phyloP scores from a whole-genome alignment of 75 land plant species.

The Pinus albicaulis region DNA sequence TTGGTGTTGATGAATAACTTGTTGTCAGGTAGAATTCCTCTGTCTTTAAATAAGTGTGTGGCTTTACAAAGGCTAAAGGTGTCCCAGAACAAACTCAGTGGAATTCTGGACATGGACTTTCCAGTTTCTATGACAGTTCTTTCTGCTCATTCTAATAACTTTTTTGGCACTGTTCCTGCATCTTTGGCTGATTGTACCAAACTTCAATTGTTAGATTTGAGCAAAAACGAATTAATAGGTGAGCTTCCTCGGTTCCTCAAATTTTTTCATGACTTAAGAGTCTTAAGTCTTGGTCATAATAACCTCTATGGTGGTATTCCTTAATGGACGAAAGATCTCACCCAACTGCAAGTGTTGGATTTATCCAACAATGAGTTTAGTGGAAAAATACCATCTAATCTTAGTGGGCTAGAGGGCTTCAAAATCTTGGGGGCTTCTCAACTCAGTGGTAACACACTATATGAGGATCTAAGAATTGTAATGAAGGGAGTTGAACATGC shows the following conservation, averaged over 20 bases:
- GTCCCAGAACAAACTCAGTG: too few species aligned
- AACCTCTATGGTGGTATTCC: conserved; percentile 9
- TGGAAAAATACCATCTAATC: too few species aligned
- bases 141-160: not conserved
- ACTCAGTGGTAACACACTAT: conserved; percentile 16
- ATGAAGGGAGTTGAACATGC: too few species aligned
- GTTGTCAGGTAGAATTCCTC: too few species aligned
- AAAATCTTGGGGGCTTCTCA: conserved; percentile 12
- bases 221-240: conserved; percentile 14
- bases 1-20: too few species aligned
- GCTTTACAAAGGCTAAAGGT: too few species aligned
- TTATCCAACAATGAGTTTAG: conserved; percentile 17
- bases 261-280: not conserved
- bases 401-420: conserved; percentile 1
- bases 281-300: conserved; percentile 3
- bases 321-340: not conserved
- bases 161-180: not conserved
- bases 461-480: conserved; percentile 3
- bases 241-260: not conserved
- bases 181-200: not conserved
- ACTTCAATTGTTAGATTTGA: conserved; percentile 8
- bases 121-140: not conserved
- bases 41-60: too few species aligned
- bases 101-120: too few species aligned
- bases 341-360: conserved; percentile 15